phyloP scores from a whole-genome alignment of 352 stramenopile genomes.

The Globisporangium okanoganense region DNA sequence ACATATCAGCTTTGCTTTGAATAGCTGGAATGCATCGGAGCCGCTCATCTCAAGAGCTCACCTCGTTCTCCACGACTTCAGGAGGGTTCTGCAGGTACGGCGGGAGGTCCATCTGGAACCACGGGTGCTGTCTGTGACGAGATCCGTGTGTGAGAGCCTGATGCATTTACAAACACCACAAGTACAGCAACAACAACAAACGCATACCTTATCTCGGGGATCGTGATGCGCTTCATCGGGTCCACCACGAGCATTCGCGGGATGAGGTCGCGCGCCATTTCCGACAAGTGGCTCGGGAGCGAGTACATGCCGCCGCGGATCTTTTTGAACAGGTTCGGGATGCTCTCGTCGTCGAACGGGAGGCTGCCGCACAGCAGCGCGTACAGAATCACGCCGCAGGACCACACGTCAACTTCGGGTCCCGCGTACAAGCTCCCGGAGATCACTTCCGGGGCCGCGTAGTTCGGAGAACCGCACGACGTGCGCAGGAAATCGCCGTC shows the following conservation, averaged over 20 bases:
- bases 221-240: constrained; percentile 99
- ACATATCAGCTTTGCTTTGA: background rate
- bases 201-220: constrained; percentile 93
- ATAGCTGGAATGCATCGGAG: background rate
- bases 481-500: constrained; percentile 99
- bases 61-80: constrained; percentile 95
- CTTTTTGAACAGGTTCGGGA: constrained; percentile 99
- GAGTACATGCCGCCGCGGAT: constrained; percentile 98
- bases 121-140: constrained; percentile 89
- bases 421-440: constrained; percentile 97
- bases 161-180: background rate
- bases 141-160: too few relatives aligned
- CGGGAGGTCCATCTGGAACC: constrained; percentile 98
- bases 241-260: constrained; percentile 98
- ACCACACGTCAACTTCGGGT: constrained; percentile 99
- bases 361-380: constrained; percentile 97
- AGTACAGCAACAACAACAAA: background rate
- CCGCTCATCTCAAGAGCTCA: constrained; percentile 20
- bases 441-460: constrained; percentile 99
- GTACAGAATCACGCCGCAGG: constrained; percentile 99
- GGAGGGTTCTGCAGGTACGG: constrained; percentile 96
- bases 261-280: constrained; percentile 96
- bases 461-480: constrained; percentile 98
- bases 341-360: constrained; percentile 98
- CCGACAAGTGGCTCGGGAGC: constrained; percentile 95